Base-by-base conservation (phyloP, 345 rosid species). In the Bruguiera sexangula region DNA sequence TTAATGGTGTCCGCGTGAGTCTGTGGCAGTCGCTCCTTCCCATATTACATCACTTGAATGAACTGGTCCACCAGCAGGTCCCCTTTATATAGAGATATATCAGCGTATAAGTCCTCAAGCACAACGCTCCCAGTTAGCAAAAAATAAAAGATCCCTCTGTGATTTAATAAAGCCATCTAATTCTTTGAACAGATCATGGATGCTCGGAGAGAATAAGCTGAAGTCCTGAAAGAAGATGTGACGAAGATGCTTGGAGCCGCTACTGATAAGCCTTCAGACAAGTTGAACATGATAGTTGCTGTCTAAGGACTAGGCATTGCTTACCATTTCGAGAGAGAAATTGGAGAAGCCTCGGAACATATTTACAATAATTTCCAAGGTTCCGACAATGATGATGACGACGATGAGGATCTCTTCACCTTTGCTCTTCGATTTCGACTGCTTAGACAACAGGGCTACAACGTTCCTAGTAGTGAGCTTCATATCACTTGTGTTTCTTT, bases 401-500 rank as follows among this genome's bases (percentile, higher is more conserved):
- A 27, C 2, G 2, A 57, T 2, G 61, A 48, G 1, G 66, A 71
- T 13, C 71, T 76, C 11, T 2, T 16, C 59, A 56, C 63, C 1
- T 61, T 18, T 15, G 69, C 82, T 53, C 71, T 75, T 34, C 63
- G 64, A 29, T 79, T 79, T 60, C 76, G 72, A 4, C 20, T 75
- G 43, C 62, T 75, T 6, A 57, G 79, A n/a, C 63, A 79, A 52
- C 74, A 66, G 4, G 78, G 83, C 9, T 36, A 31, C 15, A 16
- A 24, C 15, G 72, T 69, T 55, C 50, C 75, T 0, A 15, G 50
- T 1, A 78, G 73, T 75, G 69, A 67, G 3, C 6, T 1, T 0
- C 29, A 0, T 18, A n/a, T 65, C 51, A 6, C 37, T 16, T 64
- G 29, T 27, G 29, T 27, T 27, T 27, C 22, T 27, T 27, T 27